Evolutionary conservation across 306 rosid species (phyloP), one percentile per base, ranked within the genome.

Genomic region (Abrus precatorius): DNA sequence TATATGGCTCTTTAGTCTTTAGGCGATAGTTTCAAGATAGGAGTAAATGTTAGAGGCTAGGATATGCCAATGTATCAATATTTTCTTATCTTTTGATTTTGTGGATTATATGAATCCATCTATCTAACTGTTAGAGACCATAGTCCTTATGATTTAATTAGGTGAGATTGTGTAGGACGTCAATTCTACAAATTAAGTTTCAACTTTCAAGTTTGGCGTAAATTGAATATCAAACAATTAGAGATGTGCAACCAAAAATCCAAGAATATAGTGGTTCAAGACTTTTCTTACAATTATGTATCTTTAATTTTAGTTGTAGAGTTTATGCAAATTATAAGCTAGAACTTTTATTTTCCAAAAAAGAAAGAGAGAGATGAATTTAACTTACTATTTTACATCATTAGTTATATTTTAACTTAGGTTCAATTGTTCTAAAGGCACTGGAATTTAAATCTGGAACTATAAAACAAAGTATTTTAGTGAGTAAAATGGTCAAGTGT

Each of bases 161-260:
- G 69, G 52, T 10, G 41, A 54, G 53, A 3, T n/a, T 8, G 8
- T 6, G 13, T 10, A 53, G 29, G 33, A 62, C 53, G 84, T 74
- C 74, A 74, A 73, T 30, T 74, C 47, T 65, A 14, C 7, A 28
- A 32, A 33, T 6, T 30, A 12, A 5, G 29, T 7, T 57, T 28
- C 28, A 9, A 48, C 28, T 53, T 57, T 28, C 28, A 9, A 48
- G 34, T 53, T 48, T 30, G 76, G 49, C 57, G 3, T 29, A 6
- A 38, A 59, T 75, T 57, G 53, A 75, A 59, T 49, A 47, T 9
- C 57, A 75, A 66, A 27, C 59, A 49, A 43, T 40, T 5, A 56
- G 40, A 53, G 1, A 2, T 29, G 57, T 57, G 2, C 5, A 34
- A 48, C 5, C 62, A 74, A 56, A 66, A 55, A 7, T 75, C 9